Base-by-base conservation (phyloP, 441 rosid genomes). In the Daphne laureola region DNA sequence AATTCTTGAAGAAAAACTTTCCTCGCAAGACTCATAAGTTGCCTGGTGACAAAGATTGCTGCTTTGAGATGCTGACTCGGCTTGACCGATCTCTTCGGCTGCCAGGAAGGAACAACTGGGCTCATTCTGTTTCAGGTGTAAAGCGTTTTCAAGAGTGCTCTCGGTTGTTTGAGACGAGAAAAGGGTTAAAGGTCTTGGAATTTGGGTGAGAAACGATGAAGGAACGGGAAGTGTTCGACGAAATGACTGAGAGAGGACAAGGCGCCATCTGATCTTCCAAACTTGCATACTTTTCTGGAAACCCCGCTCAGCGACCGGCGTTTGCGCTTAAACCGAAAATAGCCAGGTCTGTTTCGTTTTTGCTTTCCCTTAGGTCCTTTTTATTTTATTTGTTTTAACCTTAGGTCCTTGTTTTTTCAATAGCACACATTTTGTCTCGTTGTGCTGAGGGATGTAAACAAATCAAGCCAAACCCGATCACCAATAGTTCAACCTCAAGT, bases 11-110 rank as follows among this genome's bases (percentile, higher is more conserved):
- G 87, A 88, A n/a, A 88, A 43, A 6, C 21, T 59, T 51, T 69
- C 61, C 1, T 59, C 55, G 0, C 57, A 26, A 47, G 55, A 40
- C 14, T 40, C 55, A 17, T 48, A 21, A 17, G 47, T 11, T 16
- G 69, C 17, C 50, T 68, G 64, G 61, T 76, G 75, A 43, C 74
- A 74, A 54, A 82, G 66, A 68, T 5, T 9, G 38, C 11, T 31
- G 38, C 84, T 79, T 67, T 80, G 89, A 59, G 83, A 78, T 14
- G 93, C 79, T 4, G 84, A 61, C 66, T 82, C 78, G 25, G 81
- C 80, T 56, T 65, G 73, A 0, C 63, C 68, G 26, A 86, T 83
- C 63, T 73, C 78, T 79, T 86, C 87, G 49, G 86, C 84, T 71
- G 87, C 77, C 53, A 69, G 58, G 51, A 86, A 88, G 14, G 86